Conservation (phyloP, 176 grass and related monocot genomes). For the Otatea glauca region DNA sequence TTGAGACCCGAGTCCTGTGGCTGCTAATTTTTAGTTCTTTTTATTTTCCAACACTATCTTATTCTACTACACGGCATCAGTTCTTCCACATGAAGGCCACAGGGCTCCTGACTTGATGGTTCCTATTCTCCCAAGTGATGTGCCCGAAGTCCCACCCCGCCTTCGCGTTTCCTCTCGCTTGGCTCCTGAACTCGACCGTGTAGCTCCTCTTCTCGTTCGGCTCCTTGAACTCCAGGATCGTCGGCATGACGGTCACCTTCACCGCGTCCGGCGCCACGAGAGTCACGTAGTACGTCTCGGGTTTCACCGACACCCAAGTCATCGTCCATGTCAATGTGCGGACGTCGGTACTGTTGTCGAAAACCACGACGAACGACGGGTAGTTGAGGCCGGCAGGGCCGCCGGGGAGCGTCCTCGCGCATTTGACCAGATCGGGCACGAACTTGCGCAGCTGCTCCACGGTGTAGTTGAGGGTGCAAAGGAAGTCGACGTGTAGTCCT, state of each 20-base stretch:
- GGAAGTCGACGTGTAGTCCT: constrained; percentile 51
- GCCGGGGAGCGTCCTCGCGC: constrained; percentile 26
- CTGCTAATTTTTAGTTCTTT: too few species aligned
- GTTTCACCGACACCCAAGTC: constrained; percentile 32
- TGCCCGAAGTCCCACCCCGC: not conserved
- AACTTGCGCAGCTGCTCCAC: constrained; percentile 31
- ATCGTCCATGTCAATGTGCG: constrained; percentile 29
- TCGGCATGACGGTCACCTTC: constrained; percentile 39
- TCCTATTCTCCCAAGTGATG: constrained; percentile 52
- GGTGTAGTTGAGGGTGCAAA: constrained; percentile 59
- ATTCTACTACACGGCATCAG: not conserved
- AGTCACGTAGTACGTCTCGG: constrained; percentile 40
- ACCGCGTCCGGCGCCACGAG: constrained; percentile 41
- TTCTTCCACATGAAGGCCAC: constrained; percentile 52
- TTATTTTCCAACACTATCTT: too few species aligned
- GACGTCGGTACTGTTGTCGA: not conserved
- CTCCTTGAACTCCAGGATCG: constrained; percentile 41
- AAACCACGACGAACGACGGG: constrained; percentile 45
- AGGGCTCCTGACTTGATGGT: constrained; percentile 50
- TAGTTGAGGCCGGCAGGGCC: constrained; percentile 44
- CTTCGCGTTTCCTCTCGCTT: not conserved
- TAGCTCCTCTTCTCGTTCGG: constrained; percentile 32
- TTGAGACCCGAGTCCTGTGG: too few species aligned
- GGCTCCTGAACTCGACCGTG: constrained; percentile 48
- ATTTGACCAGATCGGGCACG: not conserved